Evolutionary conservation across 116 monocot species (phyloP), one percentile per base, ranked within the genome.

Genomic region (Phalaenopsis hybrid): DNA sequence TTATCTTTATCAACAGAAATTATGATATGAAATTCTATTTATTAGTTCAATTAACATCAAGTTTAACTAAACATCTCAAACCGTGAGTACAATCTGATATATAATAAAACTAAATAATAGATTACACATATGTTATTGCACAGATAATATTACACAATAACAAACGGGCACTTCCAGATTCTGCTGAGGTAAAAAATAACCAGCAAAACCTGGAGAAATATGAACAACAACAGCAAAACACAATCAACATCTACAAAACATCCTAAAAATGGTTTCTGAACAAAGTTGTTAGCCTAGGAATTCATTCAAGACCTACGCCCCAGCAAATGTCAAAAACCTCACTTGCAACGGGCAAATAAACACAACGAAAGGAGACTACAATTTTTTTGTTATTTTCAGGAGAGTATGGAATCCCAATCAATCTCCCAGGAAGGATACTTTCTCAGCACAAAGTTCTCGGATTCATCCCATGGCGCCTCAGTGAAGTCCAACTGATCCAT

Each of bases 351-450:
- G 46, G 75, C 75, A 75, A 75, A 75, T 31, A 23, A 45, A 45
- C 70, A 70, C 33, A 75, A 75, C 5, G 17, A 75, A 12, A 0
- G 21, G 21, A 46, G 45, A 75, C 72, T 17, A 2, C 3, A 15
- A 15, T 78, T 88, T 86, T n/a, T 21, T 20, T 18, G 45, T 46
- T 20, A 4, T 46, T 12, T 46, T 79, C 57, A 82, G 34, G 79
- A 69, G 82, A 88, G 85, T 50, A 88, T 85, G 16, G 85, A 81
- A 41, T 88, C 88, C 88, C 88, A 88, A 46, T 88, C 88, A 44
- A 88, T 86, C 79, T 88, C 86, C 81, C 78, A 80, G 25, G 84
- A 89, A 4, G 89, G 89, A 57, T 86, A 86, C 86, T 86, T 89
- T 41, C 81, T 81, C 77, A 89, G 57, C 80, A 77, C 25, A 55